Conservation (phyloP, 257 asterid species). For the Lavandula angustifolia region DNA sequence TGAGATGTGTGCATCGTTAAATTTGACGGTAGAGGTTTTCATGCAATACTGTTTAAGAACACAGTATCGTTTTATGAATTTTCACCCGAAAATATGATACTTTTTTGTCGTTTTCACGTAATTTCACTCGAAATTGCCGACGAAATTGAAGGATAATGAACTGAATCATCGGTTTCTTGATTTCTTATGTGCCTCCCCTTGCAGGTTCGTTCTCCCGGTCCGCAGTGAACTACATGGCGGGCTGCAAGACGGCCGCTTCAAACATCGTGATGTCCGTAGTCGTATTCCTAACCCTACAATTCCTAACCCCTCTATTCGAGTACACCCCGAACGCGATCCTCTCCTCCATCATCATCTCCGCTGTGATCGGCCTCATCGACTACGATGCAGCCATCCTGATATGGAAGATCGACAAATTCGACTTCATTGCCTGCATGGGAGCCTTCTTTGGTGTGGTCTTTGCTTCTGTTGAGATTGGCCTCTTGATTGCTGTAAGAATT, state of each 20-base stretch:
- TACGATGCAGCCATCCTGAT: conserved; percentile 71
- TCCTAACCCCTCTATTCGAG: conserved; percentile 81
- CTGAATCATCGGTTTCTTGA: not conserved
- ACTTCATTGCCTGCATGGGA: conserved; percentile 92
- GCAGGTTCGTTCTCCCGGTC: conserved; percentile 95
- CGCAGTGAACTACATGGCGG: conserved; percentile 94
- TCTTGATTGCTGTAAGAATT: conserved; percentile 71
- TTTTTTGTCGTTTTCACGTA: too few species aligned
- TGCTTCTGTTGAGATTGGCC: conserved; percentile 77
- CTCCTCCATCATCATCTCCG: conserved; percentile 88
- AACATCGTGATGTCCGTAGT: conserved; percentile 85
- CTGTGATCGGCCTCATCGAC: conserved; percentile 79
- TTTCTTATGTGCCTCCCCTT: not conserved
- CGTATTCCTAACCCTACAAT: conserved; percentile 66
- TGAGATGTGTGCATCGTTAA: too few species aligned
- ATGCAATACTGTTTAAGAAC: too few species aligned
- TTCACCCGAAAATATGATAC: too few species aligned
- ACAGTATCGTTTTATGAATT: too few species aligned
- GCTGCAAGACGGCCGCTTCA: conserved; percentile 91
- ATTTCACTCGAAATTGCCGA: too few species aligned
- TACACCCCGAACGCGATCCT: conserved; percentile 94
- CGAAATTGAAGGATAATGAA: not conserved
- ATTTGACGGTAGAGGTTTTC: too few species aligned
- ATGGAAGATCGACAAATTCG: conserved; percentile 90
- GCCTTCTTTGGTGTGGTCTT: conserved; percentile 92